A percentile compares a stretch with the other conserved stretches of the same genome.
Evolutionary conservation across 164 flowering plant genomes (phyloP).

Genomic region (Vitis rotundifolia): DNA sequence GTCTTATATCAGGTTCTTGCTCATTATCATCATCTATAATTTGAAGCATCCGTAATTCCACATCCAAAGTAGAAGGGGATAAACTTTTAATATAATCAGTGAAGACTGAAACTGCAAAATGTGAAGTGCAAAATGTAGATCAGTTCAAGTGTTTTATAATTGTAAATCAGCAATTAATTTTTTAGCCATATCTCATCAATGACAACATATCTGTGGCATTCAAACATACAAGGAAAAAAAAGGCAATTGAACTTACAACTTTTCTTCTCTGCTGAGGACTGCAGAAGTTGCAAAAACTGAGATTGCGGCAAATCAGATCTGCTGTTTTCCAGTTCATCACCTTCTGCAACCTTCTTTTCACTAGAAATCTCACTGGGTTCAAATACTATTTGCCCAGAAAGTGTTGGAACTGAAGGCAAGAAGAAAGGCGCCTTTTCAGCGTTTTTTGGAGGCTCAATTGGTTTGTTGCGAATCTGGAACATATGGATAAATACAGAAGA

Average conservation of each 20-base stretch:
- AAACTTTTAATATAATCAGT: conserved; percentile 81
- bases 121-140: conserved; percentile 5
- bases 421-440: conserved; percentile 94
- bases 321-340: conserved; percentile 18
- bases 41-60: conserved; percentile 96
- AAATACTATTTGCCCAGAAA: conserved; percentile 81
- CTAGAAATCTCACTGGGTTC: conserved; percentile 43
- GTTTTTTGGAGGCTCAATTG: conserved; percentile 94
- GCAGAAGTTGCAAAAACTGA: conserved; percentile 63
- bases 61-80: conserved; percentile 84
- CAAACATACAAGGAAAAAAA: no score
- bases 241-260: conserved; percentile 54
- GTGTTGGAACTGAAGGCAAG: conserved; percentile 86
- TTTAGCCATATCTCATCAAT: no score
- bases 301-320: conserved; percentile 39
- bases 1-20: conserved; percentile 54
- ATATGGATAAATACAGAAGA: not conserved
- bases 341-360: conserved; percentile 31
- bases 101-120: conserved; percentile 67
- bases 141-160: not conserved
- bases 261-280: conserved; percentile 51
- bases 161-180: no score
- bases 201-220: no score
- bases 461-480: conserved; percentile 83
- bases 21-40: conserved; percentile 74